Evolutionary conservation across 202 grass and related monocot species (phyloP).

Genomic region (Bolboschoenoplectus hybrid): DNA sequence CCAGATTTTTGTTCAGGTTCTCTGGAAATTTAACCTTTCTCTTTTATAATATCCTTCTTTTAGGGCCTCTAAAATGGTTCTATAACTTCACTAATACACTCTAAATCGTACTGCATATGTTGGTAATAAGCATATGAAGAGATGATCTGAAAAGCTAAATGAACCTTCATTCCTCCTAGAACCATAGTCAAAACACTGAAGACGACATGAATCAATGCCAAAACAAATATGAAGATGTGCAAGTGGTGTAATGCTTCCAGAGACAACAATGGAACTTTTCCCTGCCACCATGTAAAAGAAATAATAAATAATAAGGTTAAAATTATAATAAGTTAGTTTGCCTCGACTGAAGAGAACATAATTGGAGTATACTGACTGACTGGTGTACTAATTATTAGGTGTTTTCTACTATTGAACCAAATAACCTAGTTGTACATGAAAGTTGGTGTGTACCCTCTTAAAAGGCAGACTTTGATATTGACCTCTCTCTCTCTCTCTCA

Average conservation of each 20-base stretch:
- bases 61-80: background rate
- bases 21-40: background rate
- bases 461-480: background rate
- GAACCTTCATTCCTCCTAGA: slow-evolving; percentile 83
- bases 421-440: background rate
- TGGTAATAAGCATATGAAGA: background rate
- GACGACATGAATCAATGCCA: slow-evolving; percentile 80
- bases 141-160: slow-evolving; percentile 1
- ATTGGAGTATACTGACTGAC: slow-evolving; percentile 18
- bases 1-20: background rate
- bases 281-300: slow-evolving; percentile 49
- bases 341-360: background rate
- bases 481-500: background rate
- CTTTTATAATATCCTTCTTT: slow-evolving; percentile 21
- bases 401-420: slow-evolving; percentile 13
- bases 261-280: slow-evolving; percentile 72
- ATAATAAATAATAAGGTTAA: slow-evolving; percentile 5
- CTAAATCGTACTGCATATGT: background rate
- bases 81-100: background rate
- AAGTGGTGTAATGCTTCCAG: slow-evolving; percentile 87
- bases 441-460: slow-evolving; percentile 3
- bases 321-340: background rate
- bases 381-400: slow-evolving; percentile 16
- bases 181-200: slow-evolving; percentile 89
- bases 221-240: slow-evolving; percentile 96